Conservation (phyloP, 768 basidiomycete genomes). For the Mycena leptocephala region DNA sequence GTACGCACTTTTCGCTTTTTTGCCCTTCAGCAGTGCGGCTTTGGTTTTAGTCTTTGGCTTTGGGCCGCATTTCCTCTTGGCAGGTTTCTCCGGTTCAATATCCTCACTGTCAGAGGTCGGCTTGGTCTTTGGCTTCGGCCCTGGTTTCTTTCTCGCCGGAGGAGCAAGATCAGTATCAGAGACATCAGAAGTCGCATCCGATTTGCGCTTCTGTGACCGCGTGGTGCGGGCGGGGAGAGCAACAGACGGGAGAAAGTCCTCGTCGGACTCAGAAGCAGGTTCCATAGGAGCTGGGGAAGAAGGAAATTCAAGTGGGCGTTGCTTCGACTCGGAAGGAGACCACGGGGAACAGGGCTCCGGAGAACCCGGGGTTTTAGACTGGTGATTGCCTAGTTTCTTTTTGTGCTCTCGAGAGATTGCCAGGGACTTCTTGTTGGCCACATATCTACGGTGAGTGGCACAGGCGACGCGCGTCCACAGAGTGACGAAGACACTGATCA, state of each 20-base stretch:
- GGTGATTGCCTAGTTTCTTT: slow-evolving; percentile 1
- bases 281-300: background rate
- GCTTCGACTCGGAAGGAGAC: background rate
- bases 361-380: slow-evolving; percentile 17
- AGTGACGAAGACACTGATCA: too few relatives aligned
- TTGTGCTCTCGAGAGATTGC: slow-evolving; percentile 9
- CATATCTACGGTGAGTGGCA: background rate
- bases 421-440: background rate
- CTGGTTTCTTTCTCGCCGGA: background rate
- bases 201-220: background rate
- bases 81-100: background rate
- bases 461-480: too few relatives aligned
- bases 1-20: background rate
- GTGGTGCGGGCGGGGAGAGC: background rate
- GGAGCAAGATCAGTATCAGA: slow-evolving; percentile 10
- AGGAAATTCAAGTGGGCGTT: background rate
- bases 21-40: background rate
- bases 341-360: too few relatives aligned
- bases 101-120: background rate
- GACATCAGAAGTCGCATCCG: slow-evolving; percentile 2
- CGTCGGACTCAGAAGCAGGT: background rate
- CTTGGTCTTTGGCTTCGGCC: background rate
- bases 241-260: background rate
- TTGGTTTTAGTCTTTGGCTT: background rate
- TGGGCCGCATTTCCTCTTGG: slow-evolving; percentile 9